Evolutionary conservation across 2,329 filamentous ascomycete species (phyloP), one percentile per base, ranked within the genome.

Genomic region (Cryphonectria parasitica): DNA sequence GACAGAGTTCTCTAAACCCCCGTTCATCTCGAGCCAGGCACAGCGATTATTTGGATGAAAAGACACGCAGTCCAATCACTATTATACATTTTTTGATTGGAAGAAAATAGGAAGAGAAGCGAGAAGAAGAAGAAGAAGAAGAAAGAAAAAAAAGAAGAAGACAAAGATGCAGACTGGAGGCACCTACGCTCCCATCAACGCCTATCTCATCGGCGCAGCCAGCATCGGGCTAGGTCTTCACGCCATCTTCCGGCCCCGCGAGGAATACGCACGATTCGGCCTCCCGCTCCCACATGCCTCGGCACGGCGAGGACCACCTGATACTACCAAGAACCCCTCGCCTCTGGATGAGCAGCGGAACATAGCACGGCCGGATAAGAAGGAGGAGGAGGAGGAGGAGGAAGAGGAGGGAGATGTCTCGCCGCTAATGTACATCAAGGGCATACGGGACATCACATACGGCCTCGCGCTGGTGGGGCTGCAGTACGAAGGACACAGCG

Each of bases 341-440:
- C 36, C 36, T 39, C 36, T 39, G 10, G 36, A 39, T 39, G 36
- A 39, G 10, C 36, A 39, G 36, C 36, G 8, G 36, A 39, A 39
- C 36, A 39, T 39, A 10, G 5, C 5, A 8, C 36, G 10, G 36
- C 36, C 36, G 10, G 36, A 39, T 39, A 8, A 39, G 36, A 8
- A 39, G 36, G 6, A 39, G 10, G 8, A 10, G 36, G 36, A 39
- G 36, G 36, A 39, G 10, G 34, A 34, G 34, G 8, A 39, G 34
- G 6, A 34, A 6, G 6, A 34, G 2, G 28, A 7, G 41, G 28
- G n/a, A n/a, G 56, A 36, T 11, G 43, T 71, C 10, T 81, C 79
- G 31, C 77, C 80, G 1, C 77, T 80, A 25, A 77, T 81, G 71
- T 79, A 79, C 64, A 76, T 80, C 70, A 80, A 81, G 67, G 79